Evolutionary conservation across 352 stramenopile species (phyloP).

Genomic region (Globisporangium heterothallicum): DNA sequence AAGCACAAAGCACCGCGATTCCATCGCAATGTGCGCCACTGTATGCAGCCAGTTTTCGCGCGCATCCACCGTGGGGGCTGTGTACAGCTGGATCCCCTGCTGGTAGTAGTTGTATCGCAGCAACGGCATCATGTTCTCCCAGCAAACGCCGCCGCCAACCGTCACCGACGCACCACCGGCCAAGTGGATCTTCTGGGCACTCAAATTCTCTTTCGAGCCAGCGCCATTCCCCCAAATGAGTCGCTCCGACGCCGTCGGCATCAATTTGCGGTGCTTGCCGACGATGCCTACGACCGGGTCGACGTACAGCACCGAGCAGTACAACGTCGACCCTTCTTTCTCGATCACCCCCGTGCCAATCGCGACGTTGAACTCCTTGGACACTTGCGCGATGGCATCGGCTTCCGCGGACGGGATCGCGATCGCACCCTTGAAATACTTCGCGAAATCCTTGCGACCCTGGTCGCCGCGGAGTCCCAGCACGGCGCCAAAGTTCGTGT

Average conservation of each 20-base stretch:
- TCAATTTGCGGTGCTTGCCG: constrained; percentile 23
- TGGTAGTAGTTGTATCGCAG: constrained; percentile 23
- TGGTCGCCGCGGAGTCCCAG: constrained; percentile 13
- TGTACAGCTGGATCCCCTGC: constrained; percentile 21
- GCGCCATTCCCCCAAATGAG: constrained; percentile 22
- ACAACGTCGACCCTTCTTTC: constrained; percentile 18
- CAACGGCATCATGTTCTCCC: constrained; percentile 28
- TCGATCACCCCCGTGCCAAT: constrained; percentile 19
- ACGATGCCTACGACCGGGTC: constrained; percentile 18
- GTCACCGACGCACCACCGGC: constrained; percentile 2
- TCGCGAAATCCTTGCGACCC: constrained; percentile 17
- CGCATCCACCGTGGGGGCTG: constrained; percentile 18
- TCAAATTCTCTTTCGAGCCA: constrained; percentile 19
- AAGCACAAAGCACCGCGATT: constrained; percentile 26
- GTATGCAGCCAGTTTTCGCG: constrained; percentile 21
- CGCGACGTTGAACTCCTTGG: constrained; percentile 5
- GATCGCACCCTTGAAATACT: constrained; percentile 15
- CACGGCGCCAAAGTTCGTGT: constrained; percentile 19
- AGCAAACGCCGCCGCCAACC: constrained; percentile 19
- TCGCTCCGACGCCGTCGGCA: constrained; percentile 22
- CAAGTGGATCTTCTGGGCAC: constrained; percentile 13
- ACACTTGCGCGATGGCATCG: constrained; percentile 17
- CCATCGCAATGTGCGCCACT: constrained; percentile 22
- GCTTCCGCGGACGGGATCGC: constrained; percentile 16
- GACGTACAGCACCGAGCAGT: constrained; percentile 20